phyloP scores from a whole-genome alignment of 305 asterid species.

The Fraxinus baroniana region DNA sequence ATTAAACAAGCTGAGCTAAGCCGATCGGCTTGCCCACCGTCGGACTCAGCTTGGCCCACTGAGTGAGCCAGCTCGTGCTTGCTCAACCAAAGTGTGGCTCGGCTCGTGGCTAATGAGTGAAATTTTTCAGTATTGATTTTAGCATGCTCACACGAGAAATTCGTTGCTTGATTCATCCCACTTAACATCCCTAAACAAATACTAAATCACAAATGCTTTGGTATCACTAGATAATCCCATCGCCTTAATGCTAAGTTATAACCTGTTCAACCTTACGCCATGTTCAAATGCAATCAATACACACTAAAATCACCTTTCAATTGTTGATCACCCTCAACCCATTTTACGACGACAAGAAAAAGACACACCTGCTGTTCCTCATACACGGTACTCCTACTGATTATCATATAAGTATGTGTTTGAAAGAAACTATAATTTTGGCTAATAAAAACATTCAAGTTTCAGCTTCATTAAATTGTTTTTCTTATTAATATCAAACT shows the following conservation, averaged over 20 bases:
- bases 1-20: neutral
- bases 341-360: neutral
- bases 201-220: too few species aligned
- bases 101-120: neutral
- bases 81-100: neutral
- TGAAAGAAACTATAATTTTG: neutral
- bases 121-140: too few species aligned
- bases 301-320: neutral
- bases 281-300: neutral
- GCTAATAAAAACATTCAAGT: neutral
- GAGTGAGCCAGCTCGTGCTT: neutral
- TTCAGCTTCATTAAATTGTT: neutral
- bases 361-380: neutral
- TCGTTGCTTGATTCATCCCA: too few species aligned
- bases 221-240: neutral
- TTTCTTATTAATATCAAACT: neutral
- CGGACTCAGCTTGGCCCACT: neutral
- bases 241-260: neutral
- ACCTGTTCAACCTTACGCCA: neutral
- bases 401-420: neutral
- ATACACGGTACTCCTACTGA: neutral
- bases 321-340: neutral
- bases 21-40: neutral
- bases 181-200: too few species aligned
- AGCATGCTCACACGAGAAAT: too few species aligned